Evolutionary conservation across 2,329 filamentous ascomycete genomes (phyloP).

Genomic region (Alternaria arborescens): DNA sequence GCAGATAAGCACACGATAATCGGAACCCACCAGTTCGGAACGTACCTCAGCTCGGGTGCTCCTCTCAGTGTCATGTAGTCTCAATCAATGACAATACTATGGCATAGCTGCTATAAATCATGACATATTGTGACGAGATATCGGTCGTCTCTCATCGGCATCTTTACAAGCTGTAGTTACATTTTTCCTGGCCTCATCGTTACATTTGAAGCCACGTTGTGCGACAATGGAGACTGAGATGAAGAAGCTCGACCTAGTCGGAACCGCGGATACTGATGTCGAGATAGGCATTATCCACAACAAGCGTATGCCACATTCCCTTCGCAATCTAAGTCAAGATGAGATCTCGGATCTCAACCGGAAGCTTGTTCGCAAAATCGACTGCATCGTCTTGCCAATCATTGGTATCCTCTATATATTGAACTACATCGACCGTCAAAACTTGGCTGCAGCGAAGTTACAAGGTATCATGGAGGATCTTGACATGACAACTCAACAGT

Average conservation of each 20-base stretch:
- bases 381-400: not conserved
- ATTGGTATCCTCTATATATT: not conserved
- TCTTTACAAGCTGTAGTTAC: not conserved
- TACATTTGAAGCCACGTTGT: not conserved
- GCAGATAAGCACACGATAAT: not conserved
- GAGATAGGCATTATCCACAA: slow-evolving; percentile 14
- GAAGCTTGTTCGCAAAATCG: slow-evolving; percentile 36
- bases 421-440: not conserved
- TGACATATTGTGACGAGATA: not conserved
- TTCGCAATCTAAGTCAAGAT: slow-evolving; percentile 25
- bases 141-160: not conserved
- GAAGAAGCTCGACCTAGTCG: slow-evolving; percentile 8
- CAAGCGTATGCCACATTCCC: slow-evolving; percentile 24
- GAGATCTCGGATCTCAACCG: slow-evolving; percentile 24
- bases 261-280: slow-evolving; percentile 8
- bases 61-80: not conserved
- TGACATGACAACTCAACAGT: not conserved
- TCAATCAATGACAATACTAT: not conserved
- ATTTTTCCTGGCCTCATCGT: not conserved
- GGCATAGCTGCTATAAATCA: not conserved
- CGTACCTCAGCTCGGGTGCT: not conserved
- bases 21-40: not conserved
- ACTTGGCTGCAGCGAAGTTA: not conserved
- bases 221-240: slow-evolving; percentile 10
- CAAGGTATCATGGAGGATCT: not conserved